These are phyloP conservation scores for Cryoendolithus antarcticus DNA, from an alignment of 2,329 filamentous ascomycete genomes.

Conservation along the genomic window DNA sequence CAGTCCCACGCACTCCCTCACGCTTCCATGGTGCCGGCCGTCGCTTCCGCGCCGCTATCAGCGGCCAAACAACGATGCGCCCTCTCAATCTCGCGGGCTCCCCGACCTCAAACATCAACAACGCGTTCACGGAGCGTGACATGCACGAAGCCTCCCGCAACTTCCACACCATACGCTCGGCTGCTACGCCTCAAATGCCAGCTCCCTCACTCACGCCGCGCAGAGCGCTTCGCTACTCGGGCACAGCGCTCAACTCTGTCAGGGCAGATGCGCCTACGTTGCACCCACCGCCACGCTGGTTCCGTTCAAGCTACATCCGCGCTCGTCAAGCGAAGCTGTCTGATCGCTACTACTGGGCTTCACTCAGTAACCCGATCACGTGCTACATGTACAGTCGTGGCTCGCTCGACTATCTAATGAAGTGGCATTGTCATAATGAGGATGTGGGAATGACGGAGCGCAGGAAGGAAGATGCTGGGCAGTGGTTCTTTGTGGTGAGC, in stretches of 20 bases:
- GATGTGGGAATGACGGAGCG: too few relatives aligned
- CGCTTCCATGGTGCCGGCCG: background rate
- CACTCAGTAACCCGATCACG: slow-evolving; percentile 1
- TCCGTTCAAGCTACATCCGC: background rate
- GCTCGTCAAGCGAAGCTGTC: slow-evolving; percentile 2
- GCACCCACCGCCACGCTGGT: background rate
- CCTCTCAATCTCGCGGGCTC: slow-evolving; percentile 7
- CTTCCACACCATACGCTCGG: slow-evolving; percentile 4
- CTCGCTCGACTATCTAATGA: background rate
- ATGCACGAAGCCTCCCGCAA: slow-evolving; percentile 3
- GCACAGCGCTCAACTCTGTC: slow-evolving; percentile 1
- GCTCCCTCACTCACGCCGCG: background rate
- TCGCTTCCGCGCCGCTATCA: slow-evolving; percentile 6
- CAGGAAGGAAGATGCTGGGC: too few relatives aligned
- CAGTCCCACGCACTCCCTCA: background rate
- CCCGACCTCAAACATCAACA: slow-evolving; percentile 7
- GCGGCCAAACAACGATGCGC: slow-evolving; percentile 8
- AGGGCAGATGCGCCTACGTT: background rate
- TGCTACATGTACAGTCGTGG: slow-evolving; percentile 5
- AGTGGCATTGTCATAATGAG: too few relatives aligned
- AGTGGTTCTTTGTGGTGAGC: too few relatives aligned
- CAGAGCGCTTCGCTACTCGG: slow-evolving; percentile 3
- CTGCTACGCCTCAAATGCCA: background rate
- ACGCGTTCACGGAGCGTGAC: slow-evolving; percentile 8
- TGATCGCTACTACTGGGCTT: background rate